Base-by-base conservation (phyloP, 179 eudicot species). In the Vitellaria paradoxa region DNA sequence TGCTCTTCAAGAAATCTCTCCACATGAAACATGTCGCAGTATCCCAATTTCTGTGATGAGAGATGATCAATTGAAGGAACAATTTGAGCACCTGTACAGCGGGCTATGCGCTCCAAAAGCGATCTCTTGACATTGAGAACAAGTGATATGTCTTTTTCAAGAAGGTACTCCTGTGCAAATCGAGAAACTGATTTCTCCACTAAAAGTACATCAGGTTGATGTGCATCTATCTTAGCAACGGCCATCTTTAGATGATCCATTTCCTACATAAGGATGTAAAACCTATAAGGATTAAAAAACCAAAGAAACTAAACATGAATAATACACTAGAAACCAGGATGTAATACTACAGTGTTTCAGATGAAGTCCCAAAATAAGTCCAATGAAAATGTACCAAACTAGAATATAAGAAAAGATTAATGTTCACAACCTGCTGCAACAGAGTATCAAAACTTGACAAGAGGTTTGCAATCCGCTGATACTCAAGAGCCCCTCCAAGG, bases 201-300 rank as follows among this genome's bases (percentile, higher is more conserved):
- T 83, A 96, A 85, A 84, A 96, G 89, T 64, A 96, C 82, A 86
- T 90, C 83, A 46, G 98, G 98, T 61, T 82, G 87, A 69, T 96
- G 97, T 13, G 89, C 92, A 79, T 86, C 97, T 73, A 96, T 94
- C 86, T 91, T 96, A 20, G 99, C 97, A 79, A 96, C 99, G 81
- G 99, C 99, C 99, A 96, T 96, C 91, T 92, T 94, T 68, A 96
- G 85, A 86, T 96, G 98, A 83, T 96, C 99, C 97, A 85, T 94
- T 90, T 96, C 99, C 99, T 96, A 85, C 24, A 80, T 65, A 69
- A 65, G 72, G 53, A 72, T 57, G 24, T 37, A 53, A 59, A 70
- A 47, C 45, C 42, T 64, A 72, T 42, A 70, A 67, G 53, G 11
- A 42, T 52, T 20, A 62, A 72, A 26, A 66, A 21, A 26, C 3